These are phyloP conservation scores for Suillus decipiens DNA, from an alignment of 768 basidiomycete species.

Conservation along the genomic window DNA sequence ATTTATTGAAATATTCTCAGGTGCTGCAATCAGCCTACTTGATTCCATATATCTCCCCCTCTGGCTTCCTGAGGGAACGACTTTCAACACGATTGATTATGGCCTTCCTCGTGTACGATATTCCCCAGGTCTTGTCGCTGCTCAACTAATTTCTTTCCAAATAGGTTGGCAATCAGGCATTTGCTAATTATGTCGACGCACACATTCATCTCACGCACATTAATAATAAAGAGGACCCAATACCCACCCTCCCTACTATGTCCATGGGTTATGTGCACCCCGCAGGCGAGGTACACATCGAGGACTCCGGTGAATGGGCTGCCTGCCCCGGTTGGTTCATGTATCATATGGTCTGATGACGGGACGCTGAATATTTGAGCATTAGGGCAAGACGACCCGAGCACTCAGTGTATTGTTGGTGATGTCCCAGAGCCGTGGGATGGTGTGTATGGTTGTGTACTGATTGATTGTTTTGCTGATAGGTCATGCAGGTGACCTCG, in stretches of 20 bases:
- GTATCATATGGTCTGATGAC: background rate
- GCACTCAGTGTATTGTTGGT: slow-evolving; percentile 29
- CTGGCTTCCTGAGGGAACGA: slow-evolving; percentile 34
- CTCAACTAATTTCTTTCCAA: background rate
- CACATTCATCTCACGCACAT: slow-evolving; percentile 50
- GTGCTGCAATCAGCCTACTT: slow-evolving; percentile 39
- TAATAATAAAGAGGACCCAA: slow-evolving; percentile 48
- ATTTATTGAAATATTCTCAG: slow-evolving; percentile 14
- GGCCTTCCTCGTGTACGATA: slow-evolving; percentile 38
- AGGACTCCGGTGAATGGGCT: slow-evolving; percentile 50
- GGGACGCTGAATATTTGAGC: background rate
- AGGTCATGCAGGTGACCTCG: slow-evolving; percentile 23
- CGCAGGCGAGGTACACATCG: slow-evolving; percentile 44
- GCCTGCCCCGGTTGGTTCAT: slow-evolving; percentile 47
- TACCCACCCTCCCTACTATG: slow-evolving; percentile 38
- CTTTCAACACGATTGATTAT: slow-evolving; percentile 35
- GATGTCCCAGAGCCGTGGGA: slow-evolving; percentile 40
- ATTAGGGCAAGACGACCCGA: slow-evolving; percentile 62
- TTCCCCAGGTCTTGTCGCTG: background rate
- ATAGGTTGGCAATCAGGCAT: slow-evolving; percentile 58
- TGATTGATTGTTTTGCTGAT: background rate
- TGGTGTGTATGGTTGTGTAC: slow-evolving; percentile 10
- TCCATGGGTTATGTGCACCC: slow-evolving; percentile 44
- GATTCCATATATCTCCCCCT: slow-evolving; percentile 43
- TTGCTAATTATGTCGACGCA: slow-evolving; percentile 57